These are phyloP conservation scores for Murraya paniculata DNA, from an alignment of 345 rosid species.

Conservation along the genomic window DNA sequence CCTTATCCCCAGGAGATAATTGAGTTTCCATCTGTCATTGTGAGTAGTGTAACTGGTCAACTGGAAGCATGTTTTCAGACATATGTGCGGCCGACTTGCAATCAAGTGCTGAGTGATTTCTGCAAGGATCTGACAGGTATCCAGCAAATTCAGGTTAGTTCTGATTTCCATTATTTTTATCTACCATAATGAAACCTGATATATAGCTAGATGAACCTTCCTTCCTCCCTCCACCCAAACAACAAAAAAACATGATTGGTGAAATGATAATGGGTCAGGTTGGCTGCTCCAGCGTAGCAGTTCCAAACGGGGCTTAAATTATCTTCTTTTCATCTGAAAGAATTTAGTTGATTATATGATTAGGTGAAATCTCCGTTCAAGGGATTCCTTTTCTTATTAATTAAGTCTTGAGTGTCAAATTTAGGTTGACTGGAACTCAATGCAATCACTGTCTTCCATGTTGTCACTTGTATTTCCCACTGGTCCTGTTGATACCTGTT, in stretches of 20 bases:
- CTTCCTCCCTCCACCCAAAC: no score
- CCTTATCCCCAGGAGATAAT: conserved; percentile 58
- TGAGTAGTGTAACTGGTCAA: conserved; percentile 46
- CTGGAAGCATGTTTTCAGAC: conserved; percentile 52
- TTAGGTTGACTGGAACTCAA: not conserved
- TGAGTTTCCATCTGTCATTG: conserved; percentile 59
- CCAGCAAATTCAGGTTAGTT: conserved; percentile 47
- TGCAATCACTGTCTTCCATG: not conserved
- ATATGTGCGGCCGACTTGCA: conserved; percentile 51
- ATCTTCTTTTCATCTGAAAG: not conserved
- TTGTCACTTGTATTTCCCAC: not conserved
- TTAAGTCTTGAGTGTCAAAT: not conserved
- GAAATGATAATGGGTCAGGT: not conserved
- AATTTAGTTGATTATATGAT: not conserved
- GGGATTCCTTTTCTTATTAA: not conserved
- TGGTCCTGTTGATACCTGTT: not conserved
- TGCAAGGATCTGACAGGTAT: conserved; percentile 63
- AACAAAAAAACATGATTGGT: not conserved
- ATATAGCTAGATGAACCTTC: not conserved
- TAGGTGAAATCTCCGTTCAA: not conserved
- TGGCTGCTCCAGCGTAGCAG: no score
- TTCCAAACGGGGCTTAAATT: not conserved
- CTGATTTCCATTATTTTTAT: not conserved
- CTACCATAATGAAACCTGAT: not conserved
- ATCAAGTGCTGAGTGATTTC: conserved; percentile 47